Base-by-base conservation (phyloP, 1,284 basidiomycete genomes). In the Hypsizygus ulmarius region DNA sequence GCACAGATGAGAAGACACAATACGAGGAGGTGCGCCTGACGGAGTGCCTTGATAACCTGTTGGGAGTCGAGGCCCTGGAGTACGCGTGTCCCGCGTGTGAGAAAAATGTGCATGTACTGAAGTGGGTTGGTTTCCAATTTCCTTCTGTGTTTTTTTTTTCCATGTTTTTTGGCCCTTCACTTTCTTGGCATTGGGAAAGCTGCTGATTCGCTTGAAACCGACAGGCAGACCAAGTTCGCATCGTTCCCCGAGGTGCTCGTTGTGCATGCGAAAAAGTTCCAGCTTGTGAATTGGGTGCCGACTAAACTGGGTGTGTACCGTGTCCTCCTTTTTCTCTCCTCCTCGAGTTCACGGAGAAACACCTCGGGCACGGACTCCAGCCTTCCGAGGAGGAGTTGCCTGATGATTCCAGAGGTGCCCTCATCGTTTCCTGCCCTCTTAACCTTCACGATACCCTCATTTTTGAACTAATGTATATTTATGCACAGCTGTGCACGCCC, bases 281-380 rank as follows among this genome's bases (percentile, higher is more conserved):
- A 96, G 68, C 79, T 97, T 5, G 85, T 96, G 45, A 95, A 95
- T 61, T 99, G 96, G 96, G 93, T 99, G 3, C 96, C 97, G 0
- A 82, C 89, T 4, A 99, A 99, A 67, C 79, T 98, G 29, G 90
- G 91, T 92, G 50, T 28, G 80, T 69, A 1, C 38, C 30, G 42
- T 41, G 16, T 37, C 39, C 25, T 98, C 16, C 65, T 81, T n/a
- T 71, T 97, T 0, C 86, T 89, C 0, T 58, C 73, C 5, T 65
- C 1, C 69, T 95, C 39, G 65, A 71, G 11, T 78, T 98, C 32
- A 62, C 51, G 11, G 87, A 90, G 49, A 59, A 66, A 4, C 90
- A 90, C 60, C 61, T 91, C 1, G 90, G 90, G 2, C 70, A 67
- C 19, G 95, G 96, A 0, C 68, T 90, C 9, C 87, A 90, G 63